Evolutionary conservation across 108 stramenopile species (phyloP).

Genomic region (Discostella pseudostelligera): DNA sequence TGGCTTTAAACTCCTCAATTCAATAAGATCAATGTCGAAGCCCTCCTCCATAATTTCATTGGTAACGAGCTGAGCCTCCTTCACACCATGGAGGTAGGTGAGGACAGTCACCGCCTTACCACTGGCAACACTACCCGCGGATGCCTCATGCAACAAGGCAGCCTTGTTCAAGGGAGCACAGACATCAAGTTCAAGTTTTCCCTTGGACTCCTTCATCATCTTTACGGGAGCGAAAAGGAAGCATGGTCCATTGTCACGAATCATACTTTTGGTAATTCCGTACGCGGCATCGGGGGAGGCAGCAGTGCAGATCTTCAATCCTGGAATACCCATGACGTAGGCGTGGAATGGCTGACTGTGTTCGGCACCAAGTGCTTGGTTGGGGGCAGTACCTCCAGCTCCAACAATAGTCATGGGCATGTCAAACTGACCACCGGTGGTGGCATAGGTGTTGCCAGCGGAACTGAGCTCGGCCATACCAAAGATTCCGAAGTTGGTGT

Average conservation of each 20-base stretch:
- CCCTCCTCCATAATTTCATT: conserved; percentile 89
- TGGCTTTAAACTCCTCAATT: conserved; percentile 95
- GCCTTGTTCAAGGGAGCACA: conserved; percentile 96
- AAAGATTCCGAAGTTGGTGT: conserved; percentile 99
- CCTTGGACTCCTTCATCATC: conserved; percentile 98
- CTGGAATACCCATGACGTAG: conserved; percentile 99
- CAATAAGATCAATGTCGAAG: conserved; percentile 96
- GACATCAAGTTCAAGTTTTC: conserved; percentile 81
- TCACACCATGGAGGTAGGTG: conserved; percentile 97
- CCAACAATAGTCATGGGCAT: conserved; percentile 99
- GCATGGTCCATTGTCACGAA: conserved; percentile 97
- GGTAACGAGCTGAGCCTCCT: conserved; percentile 84
- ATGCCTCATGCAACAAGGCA: conserved; percentile 85
- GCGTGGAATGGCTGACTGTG: conserved; percentile 99
- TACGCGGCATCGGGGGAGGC: conserved; percentile 95
- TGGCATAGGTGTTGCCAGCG: conserved; percentile 98
- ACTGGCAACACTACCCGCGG: conserved; percentile 61
- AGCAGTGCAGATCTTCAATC: conserved; percentile 97
- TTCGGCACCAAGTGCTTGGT: conserved; percentile 97
- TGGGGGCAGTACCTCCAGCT: conserved; percentile 97
- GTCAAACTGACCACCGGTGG: conserved; percentile 97
- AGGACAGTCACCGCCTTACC: conserved; percentile 95
- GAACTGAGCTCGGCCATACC: conserved; percentile 97
- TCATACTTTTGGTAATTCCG: conserved; percentile 97
- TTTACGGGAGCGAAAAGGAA: conserved; percentile 98